Evolutionary conservation across 2,329 filamentous ascomycete species (phyloP).

Genomic region (Pseudocercospora musae): DNA sequence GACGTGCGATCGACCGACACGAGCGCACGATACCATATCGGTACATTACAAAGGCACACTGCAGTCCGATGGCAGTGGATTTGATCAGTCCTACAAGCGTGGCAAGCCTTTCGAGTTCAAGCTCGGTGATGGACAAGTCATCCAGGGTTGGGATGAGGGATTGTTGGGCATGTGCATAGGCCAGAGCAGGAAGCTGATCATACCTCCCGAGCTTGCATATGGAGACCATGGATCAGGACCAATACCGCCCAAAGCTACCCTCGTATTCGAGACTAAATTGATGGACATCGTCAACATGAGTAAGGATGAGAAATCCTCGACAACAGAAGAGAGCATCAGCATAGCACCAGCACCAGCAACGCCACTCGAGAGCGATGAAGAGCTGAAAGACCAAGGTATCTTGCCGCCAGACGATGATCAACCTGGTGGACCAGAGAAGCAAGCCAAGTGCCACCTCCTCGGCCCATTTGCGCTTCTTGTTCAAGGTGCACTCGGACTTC

Average conservation of each 20-base stretch:
- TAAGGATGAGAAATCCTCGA: conserved; percentile 1
- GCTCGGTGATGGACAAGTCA: conserved; percentile 78
- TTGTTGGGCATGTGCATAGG: conserved; percentile 92
- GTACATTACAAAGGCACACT: conserved; percentile 53
- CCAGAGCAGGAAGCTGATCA: conserved; percentile 82
- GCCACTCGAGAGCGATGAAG: conserved; percentile 5
- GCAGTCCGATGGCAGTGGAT: conserved; percentile 64
- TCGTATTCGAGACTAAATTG: conserved; percentile 91
- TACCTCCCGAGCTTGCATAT: conserved; percentile 83
- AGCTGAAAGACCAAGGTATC: conserved; percentile 13
- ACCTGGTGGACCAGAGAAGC: conserved; percentile 21
- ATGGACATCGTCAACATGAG: conserved; percentile 62
- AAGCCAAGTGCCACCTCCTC: conserved; percentile 79
- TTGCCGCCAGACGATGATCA: conserved; percentile 8
- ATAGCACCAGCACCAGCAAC: conserved; percentile 29
- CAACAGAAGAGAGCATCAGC: conserved; percentile 18
- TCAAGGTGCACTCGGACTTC: conserved; percentile 76
- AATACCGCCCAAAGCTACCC: conserved; percentile 75
- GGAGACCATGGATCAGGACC: conserved; percentile 60
- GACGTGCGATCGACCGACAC: conserved; percentile 44
- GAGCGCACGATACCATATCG: conserved; percentile 45
- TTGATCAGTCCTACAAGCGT: conserved; percentile 80
- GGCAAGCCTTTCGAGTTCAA: conserved; percentile 72
- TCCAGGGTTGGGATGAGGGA: conserved; percentile 91
- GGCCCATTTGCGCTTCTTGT: conserved; percentile 89